Percentiles rank a stretch among this genome's conserved stretches.
Conservation (phyloP, 139 green algal genomes). For the Chlorella sp. region DNA sequence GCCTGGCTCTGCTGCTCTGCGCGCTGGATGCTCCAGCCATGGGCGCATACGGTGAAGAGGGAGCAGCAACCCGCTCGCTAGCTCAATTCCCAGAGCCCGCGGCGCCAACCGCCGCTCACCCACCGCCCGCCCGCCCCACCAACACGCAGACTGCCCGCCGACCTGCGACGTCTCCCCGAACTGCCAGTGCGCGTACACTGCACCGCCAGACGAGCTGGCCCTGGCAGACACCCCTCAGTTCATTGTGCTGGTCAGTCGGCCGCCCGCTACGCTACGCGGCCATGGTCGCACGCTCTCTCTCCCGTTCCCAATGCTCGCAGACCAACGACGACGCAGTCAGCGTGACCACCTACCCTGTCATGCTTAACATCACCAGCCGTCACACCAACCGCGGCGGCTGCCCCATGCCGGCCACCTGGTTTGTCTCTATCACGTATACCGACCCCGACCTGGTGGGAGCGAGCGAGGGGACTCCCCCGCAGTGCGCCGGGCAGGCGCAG, state of each 20-base stretch:
- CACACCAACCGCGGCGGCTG: conserved; percentile 3
- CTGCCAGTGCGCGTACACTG: not conserved
- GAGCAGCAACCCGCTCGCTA: too few relatives aligned
- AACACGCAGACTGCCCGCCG: conserved; percentile 11
- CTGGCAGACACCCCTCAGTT: not conserved
- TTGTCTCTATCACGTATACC: not conserved
- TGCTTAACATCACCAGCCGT: not conserved
- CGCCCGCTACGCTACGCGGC: not conserved
- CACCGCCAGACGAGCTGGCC: not conserved
- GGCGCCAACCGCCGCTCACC: too few relatives aligned
- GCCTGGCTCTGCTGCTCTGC: too few relatives aligned
- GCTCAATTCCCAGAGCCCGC: too few relatives aligned
- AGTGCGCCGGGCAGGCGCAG: too few relatives aligned
- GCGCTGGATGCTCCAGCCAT: too few relatives aligned
- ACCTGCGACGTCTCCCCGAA: not conserved
- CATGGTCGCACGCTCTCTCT: not conserved
- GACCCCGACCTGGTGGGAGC: not conserved
- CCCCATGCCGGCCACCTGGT: conserved; percentile 9
- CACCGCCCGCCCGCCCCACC: too few relatives aligned
- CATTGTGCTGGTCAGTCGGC: conserved; percentile 1
- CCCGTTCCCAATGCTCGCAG: not conserved
- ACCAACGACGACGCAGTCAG: conserved; percentile 16
- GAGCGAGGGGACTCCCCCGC: too few relatives aligned
- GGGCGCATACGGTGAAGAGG: too few relatives aligned
- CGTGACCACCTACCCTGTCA: not conserved